Conservation (phyloP, 1,139 yeast species). For the Nakaseomyces bracarensis region DNA sequence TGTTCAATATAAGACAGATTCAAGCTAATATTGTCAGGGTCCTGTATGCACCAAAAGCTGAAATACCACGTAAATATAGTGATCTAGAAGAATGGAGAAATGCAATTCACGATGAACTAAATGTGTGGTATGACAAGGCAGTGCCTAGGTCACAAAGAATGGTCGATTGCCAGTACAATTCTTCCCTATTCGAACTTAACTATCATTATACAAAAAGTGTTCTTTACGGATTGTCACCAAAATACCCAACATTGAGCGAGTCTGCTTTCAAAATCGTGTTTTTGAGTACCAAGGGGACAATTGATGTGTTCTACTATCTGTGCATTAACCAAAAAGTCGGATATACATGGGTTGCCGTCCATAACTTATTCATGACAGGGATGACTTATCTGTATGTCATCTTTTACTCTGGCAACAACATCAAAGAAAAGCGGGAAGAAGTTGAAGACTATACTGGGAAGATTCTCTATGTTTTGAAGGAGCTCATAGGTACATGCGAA, state of each 20-base stretch:
- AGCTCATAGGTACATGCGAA: conserved; percentile 62
- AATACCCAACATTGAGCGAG: conserved; percentile 45
- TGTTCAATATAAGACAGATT: conserved; percentile 59
- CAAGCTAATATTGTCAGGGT: conserved; percentile 74
- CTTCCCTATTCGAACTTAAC: conserved; percentile 62
- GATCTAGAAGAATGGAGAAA: conserved; percentile 52
- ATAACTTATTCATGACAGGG: conserved; percentile 82
- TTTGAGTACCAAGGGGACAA: conserved; percentile 58
- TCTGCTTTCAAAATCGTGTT: conserved; percentile 52
- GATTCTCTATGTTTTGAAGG: conserved; percentile 53
- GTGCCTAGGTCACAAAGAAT: conserved; percentile 50
- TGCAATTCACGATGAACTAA: conserved; percentile 44
- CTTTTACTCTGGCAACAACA: conserved; percentile 55
- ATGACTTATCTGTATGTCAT: conserved; percentile 72
- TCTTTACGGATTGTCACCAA: conserved; percentile 71
- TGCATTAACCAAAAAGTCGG: conserved; percentile 52
- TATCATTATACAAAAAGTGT: conserved; percentile 68
- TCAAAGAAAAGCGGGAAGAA: conserved; percentile 40
- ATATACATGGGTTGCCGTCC: conserved; percentile 92
- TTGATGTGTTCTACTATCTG: conserved; percentile 52
- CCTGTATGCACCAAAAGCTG: conserved; percentile 55
- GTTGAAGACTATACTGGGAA: conserved; percentile 49
- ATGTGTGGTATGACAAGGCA: conserved; percentile 48
- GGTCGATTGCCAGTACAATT: conserved; percentile 52
- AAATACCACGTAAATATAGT: conserved; percentile 57